Base-by-base conservation (phyloP, 768 basidiomycete genomes). In the Phaeotremella fagi region DNA sequence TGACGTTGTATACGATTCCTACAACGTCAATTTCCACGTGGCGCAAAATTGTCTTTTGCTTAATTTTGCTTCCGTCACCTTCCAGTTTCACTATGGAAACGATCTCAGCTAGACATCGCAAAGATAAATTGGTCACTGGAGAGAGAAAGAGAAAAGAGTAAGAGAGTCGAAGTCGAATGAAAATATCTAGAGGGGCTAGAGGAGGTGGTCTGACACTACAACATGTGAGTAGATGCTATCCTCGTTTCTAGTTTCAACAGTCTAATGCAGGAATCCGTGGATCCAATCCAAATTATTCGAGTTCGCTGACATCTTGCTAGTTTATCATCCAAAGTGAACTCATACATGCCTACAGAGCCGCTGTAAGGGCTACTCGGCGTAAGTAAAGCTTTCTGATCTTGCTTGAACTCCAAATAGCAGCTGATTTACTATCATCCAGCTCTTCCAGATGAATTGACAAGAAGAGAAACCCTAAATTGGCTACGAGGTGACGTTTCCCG, bases 381-480 rank as follows among this genome's bases (percentile, higher is more conserved):
- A 36, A 55, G 71, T 63, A 1, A 2, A 22, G 15, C 22, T 12
- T n/a, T 47, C 25, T 25, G 24, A 27, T 49, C 12, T 46, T 18
- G 45, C n/a, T n/a, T n/a, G n/a, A n/a, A n/a, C n/a, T n/a, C n/a
- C n/a, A n/a, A n/a, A n/a, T n/a, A n/a, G n/a, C n/a, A 18, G 37
- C 45, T 43, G 49, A 46, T 36, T 28, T 16, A 11, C 26, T 22
- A 15, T 11, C 27, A 11, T 24, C 2, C 43, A 74, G 72, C 71
- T 31, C 50, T 74, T n/a, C 71, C 68, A 14, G 68, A 71, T 43
- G 38, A 59, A 11, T 33, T 43, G 9, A 70, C 67, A 5, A 59
- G 73, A 4, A 43, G 73, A 45, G 73, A 74, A 38, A 74, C 73
- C 16, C 50, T 74, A 3, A 62, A 74, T 52, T 72, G 55, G 50